These are phyloP conservation scores for Panaeolus cyanescens DNA, from an alignment of 768 basidiomycete species.

Conservation along the genomic window DNA sequence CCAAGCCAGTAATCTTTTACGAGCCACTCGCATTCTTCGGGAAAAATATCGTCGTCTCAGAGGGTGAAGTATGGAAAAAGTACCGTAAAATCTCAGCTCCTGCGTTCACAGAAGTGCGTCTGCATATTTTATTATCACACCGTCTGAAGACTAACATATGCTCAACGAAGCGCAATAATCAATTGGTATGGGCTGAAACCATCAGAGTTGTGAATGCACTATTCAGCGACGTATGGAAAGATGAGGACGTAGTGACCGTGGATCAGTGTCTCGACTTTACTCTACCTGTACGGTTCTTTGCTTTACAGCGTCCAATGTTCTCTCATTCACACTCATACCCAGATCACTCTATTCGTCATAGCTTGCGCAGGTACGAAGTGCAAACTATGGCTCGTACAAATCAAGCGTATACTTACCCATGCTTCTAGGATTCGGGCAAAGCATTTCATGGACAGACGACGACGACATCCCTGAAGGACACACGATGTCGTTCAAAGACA, in stretches of 20 bases:
- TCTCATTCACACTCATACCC: not conserved
- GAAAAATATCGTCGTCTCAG: slow-evolving; percentile 59
- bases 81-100: slow-evolving; percentile 61
- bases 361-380: slow-evolving; percentile 47
- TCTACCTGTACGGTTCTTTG: slow-evolving; percentile 37
- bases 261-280: slow-evolving; percentile 48
- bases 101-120: slow-evolving; percentile 58
- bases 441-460: slow-evolving; percentile 45
- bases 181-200: slow-evolving; percentile 49
- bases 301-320: not conserved
- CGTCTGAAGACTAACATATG: not conserved
- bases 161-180: slow-evolving; percentile 39
- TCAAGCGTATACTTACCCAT: not conserved
- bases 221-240: slow-evolving; percentile 47
- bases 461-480: slow-evolving; percentile 38
- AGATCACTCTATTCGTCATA: slow-evolving; percentile 56
- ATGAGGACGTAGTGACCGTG: slow-evolving; percentile 35
- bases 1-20: slow-evolving; percentile 14
- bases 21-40: slow-evolving; percentile 49
- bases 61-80: slow-evolving; percentile 64
- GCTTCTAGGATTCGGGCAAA: slow-evolving; percentile 44
- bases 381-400: no score
- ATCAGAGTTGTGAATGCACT: slow-evolving; percentile 38
- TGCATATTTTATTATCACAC: not conserved
- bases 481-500: slow-evolving; percentile 43